Evolutionary conservation across 805 yeast genomes (phyloP).

Genomic region (Helenozyma rhizophorensis): DNA sequence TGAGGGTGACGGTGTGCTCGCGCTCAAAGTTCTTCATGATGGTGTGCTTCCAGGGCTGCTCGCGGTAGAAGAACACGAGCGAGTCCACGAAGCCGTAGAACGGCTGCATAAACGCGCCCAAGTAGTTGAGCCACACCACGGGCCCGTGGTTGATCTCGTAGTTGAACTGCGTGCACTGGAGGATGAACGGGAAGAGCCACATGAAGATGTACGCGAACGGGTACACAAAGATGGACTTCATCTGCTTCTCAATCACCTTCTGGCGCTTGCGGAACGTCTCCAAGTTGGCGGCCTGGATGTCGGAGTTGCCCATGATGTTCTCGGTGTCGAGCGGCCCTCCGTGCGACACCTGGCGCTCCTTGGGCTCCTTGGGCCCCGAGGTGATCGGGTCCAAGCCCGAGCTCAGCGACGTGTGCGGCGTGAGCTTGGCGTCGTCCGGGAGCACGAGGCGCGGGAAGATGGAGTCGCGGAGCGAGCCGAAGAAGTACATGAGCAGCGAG

Average conservation of each 20-base stretch:
- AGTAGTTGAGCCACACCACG: conserved; percentile 56
- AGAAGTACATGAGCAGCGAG: conserved; percentile 28
- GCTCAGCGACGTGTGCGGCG: conserved; percentile 1
- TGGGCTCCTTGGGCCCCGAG: too few relatives aligned
- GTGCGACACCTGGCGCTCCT: conserved; percentile 2
- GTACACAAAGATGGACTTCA: conserved; percentile 74
- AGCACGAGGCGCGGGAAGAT: conserved; percentile 25
- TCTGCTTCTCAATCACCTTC: conserved; percentile 66
- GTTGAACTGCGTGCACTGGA: conserved; percentile 54
- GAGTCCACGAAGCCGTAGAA: conserved; percentile 77
- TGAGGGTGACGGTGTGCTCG: conserved; percentile 28
- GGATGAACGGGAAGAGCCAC: conserved; percentile 78
- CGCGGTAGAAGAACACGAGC: conserved; percentile 69
- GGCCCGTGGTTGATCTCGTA: conserved; percentile 47
- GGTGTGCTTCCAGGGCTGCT: conserved; percentile 68
- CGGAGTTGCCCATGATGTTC: conserved; percentile 25
- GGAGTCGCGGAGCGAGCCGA: conserved; percentile 18
- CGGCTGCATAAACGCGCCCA: conserved; percentile 77
- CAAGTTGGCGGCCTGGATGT: conserved; percentile 58
- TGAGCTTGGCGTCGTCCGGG: conserved; percentile 18
- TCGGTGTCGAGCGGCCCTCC: conserved; percentile 15
- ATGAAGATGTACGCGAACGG: conserved; percentile 76
- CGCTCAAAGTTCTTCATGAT: conserved; percentile 34
- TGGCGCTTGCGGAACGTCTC: conserved; percentile 60
- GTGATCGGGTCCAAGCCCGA: conserved; percentile 3